Percentiles rank a stretch among this genome's conserved stretches.
Conservation (phyloP, 1,139 yeast species). For the Zhuliangozyma blackwelliae region DNA sequence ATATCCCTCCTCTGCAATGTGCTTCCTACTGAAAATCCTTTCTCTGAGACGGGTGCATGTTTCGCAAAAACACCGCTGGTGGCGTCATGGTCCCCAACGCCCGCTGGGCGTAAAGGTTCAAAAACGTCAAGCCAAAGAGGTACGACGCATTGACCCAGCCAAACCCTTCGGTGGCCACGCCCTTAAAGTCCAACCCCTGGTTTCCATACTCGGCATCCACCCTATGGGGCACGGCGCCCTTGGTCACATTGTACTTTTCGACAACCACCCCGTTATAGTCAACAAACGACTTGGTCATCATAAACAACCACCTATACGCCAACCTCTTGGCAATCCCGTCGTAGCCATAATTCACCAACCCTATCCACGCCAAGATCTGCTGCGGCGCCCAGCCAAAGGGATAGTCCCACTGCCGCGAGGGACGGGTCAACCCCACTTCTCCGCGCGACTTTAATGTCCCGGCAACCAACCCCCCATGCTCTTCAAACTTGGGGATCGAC, state of each 20-base stretch:
- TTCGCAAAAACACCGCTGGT: constrained; percentile 63
- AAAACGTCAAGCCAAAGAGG: constrained; percentile 65
- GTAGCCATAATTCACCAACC: constrained; percentile 71
- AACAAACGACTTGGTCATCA: constrained; percentile 90
- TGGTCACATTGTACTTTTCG: constrained; percentile 89
- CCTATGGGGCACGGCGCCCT: constrained; percentile 78
- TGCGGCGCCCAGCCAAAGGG: constrained; percentile 99
- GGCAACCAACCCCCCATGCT: constrained; percentile 83
- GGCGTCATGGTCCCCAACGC: constrained; percentile 82
- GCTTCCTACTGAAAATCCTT: no score
- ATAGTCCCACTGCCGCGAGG: constrained; percentile 95
- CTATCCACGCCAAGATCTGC: constrained; percentile 92
- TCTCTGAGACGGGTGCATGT: constrained; percentile 45
- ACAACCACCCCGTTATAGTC: constrained; percentile 95
- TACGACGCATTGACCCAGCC: constrained; percentile 97
- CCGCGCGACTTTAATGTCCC: constrained; percentile 82
- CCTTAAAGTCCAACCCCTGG: constrained; percentile 89
- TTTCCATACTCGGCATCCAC: constrained; percentile 97
- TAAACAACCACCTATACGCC: constrained; percentile 80
- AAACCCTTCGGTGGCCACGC: constrained; percentile 93
- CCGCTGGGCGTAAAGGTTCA: constrained; percentile 66
- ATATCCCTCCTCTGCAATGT: no score
- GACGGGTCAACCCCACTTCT: constrained; percentile 60
- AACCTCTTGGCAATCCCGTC: constrained; percentile 63
- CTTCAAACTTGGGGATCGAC: constrained; percentile 73